Evolutionary conservation across 768 basidiomycete species (phyloP).

Genomic region (Lentinula edodes): DNA sequence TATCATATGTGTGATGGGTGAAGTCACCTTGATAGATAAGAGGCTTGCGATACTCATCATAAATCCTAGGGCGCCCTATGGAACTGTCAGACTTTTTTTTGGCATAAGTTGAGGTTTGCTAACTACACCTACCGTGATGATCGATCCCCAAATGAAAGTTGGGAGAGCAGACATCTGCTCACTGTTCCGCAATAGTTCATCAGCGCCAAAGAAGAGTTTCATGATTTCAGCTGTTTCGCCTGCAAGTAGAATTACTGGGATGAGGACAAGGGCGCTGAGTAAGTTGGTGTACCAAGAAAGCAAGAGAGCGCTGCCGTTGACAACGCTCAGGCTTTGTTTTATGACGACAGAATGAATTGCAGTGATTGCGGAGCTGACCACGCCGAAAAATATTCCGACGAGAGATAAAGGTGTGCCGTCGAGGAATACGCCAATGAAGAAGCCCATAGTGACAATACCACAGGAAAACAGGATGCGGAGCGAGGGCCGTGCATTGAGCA

Average conservation of each 20-base stretch:
- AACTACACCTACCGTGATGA: constrained; percentile 57
- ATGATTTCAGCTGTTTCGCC: constrained; percentile 69
- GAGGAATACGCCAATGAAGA: constrained; percentile 84
- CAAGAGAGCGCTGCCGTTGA: constrained; percentile 78
- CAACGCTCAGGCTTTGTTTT: constrained; percentile 76
- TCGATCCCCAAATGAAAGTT: constrained; percentile 75
- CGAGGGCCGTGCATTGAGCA: constrained; percentile 75
- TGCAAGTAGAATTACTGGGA: constrained; percentile 66
- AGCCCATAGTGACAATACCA: constrained; percentile 81
- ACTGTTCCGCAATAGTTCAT: constrained; percentile 28
- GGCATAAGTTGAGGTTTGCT: neutral
- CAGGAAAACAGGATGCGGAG: constrained; percentile 71
- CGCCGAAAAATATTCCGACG: constrained; percentile 74
- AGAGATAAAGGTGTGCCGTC: constrained; percentile 56
- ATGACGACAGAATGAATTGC: constrained; percentile 92
- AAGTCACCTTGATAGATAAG: constrained; percentile 94
- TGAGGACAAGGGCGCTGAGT: constrained; percentile 64
- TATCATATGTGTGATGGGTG: constrained; percentile 96
- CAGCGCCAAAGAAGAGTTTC: constrained; percentile 50
- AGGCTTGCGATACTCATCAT: constrained; percentile 91
- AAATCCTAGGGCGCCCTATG: constrained; percentile 82
- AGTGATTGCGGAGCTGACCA: constrained; percentile 80
- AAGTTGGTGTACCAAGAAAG: constrained; percentile 93
- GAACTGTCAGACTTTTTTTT: neutral
- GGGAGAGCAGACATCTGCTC: constrained; percentile 41